Evolutionary conservation across 177 flowering plant species (phyloP), one percentile per base, ranked within the genome.

Genomic region (Telopea speciosissima): DNA sequence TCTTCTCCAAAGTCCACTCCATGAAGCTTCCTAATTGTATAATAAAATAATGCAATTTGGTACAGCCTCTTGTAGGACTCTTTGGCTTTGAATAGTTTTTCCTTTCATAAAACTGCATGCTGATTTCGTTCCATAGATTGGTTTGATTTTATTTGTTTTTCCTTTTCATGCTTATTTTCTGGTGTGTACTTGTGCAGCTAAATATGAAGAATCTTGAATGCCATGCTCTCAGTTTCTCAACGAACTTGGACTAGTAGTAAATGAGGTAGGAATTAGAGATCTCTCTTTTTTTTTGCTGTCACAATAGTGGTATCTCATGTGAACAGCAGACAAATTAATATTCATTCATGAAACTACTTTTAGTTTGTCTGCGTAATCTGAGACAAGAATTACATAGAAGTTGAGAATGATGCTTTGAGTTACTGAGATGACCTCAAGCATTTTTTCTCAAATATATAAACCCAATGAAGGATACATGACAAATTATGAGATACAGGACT

Each of bases 161-260:
- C 23, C 61, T 31, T 49, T 65, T 31, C 44, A 22, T 25, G 31
- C 19, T 58, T 42, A 16, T 31, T 21, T 61, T 33, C 24, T 24
- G 10, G 0, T 62, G 21, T 67, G 12, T 64, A 14, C 24, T 67
- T 81, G 68, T 82, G 88, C 92, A 96, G 99, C 80, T 96, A 54
- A 96, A 93, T 82, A 25, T 89, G 79, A 84, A 84, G 80, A 88
- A 86, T 76, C 97, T 96, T 62, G 95, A 89, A 78, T 93, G 95
- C 72, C 93, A 91, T 75, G 71, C 95, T 67, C 88, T 96, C 75
- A 89, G 88, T 78, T 83, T 94, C 74, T 89, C 88, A 65, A 80
- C 86, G 65, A 69, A 86, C 36, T 76, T 91, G 70, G 81, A 81
- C 66, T 70, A 71, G 52, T 81, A 76, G 70, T 5, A 45, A 58